Conservation (phyloP, 768 basidiomycete genomes). For the Macrolepiota fuliginosa region DNA sequence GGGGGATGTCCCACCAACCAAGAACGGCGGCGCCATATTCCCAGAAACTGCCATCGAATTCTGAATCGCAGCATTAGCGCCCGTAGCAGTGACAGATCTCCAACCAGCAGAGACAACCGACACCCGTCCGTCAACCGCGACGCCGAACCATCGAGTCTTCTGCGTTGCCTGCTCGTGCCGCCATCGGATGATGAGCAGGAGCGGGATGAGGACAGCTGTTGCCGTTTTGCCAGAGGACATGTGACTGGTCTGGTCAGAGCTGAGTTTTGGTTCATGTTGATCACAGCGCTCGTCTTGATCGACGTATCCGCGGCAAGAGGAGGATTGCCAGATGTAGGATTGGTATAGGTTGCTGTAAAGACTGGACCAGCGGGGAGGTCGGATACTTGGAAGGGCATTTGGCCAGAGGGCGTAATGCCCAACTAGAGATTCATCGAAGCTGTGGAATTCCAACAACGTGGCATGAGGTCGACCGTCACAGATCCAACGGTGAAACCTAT, state of each 20-base stretch:
- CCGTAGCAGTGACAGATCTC: constrained; percentile 68
- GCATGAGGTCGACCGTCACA: too few relatives aligned
- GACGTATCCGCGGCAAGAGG: constrained; percentile 37
- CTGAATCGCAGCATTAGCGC: constrained; percentile 73
- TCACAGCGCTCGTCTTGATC: constrained; percentile 35
- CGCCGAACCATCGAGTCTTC: constrained; percentile 58
- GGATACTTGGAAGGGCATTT: constrained; percentile 49
- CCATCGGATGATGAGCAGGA: constrained; percentile 57
- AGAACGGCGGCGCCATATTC: constrained; percentile 46
- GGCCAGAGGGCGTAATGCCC: constrained; percentile 49
- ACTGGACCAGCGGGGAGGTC: constrained; percentile 64
- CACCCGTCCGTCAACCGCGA: constrained; percentile 79
- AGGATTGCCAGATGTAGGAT: constrained; percentile 32
- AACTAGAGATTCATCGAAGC: too few relatives aligned
- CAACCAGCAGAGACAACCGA: constrained; percentile 76
- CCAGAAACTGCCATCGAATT: constrained; percentile 52
- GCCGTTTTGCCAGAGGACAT: constrained; percentile 51
- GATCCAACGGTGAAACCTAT: constrained; percentile 45
- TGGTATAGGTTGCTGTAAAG: constrained; percentile 60
- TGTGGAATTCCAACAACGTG: too few relatives aligned
- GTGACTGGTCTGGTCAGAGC: too few relatives aligned
- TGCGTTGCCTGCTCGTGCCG: constrained; percentile 47
- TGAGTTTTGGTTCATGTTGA: constrained; percentile 29
- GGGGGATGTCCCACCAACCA: constrained; percentile 57
- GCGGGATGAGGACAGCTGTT: constrained; percentile 67